These are phyloP conservation scores for Tuctoria greenei DNA, from an alignment of 176 grass and related monocot genomes.

Conservation along the genomic window DNA sequence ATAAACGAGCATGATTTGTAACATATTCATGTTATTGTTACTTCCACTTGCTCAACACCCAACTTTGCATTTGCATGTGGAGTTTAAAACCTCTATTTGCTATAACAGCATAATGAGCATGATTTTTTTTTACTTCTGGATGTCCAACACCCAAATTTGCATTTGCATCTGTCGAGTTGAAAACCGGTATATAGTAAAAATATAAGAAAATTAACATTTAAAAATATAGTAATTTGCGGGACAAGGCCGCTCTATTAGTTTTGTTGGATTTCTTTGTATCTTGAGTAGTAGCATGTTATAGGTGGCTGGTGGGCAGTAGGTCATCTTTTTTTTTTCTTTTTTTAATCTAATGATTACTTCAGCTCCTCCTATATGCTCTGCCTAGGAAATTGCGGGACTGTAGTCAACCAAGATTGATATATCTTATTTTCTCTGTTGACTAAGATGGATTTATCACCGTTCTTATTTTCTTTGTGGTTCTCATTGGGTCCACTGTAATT, in stretches of 20 bases:
- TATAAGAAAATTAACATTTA: too few species aligned
- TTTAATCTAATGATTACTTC: neutral
- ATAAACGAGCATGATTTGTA: constrained; percentile 14
- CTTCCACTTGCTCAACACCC: neutral
- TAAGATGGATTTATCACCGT: neutral
- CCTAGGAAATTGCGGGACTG: neutral
- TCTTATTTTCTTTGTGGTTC: neutral
- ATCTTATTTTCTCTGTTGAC: neutral
- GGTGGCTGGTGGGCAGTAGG: neutral
- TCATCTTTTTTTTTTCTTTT: neutral
- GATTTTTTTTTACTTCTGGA: too few species aligned
- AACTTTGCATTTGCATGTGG: constrained; percentile 7
- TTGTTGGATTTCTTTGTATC: neutral
- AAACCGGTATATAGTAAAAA: neutral
- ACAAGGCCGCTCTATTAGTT: neutral
- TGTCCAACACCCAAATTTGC: too few species aligned
- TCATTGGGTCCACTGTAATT: neutral
- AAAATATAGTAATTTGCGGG: neutral
- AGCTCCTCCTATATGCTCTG: neutral
- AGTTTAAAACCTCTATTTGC: neutral
- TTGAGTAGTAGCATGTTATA: neutral
- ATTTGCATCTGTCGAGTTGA: too few species aligned
- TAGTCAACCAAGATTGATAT: neutral
- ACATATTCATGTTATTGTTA: constrained; percentile 21
- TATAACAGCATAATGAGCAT: too few species aligned